phyloP scores from a whole-genome alignment of 495 filamentous ascomycete species.

The Bacidia gigantensis region DNA sequence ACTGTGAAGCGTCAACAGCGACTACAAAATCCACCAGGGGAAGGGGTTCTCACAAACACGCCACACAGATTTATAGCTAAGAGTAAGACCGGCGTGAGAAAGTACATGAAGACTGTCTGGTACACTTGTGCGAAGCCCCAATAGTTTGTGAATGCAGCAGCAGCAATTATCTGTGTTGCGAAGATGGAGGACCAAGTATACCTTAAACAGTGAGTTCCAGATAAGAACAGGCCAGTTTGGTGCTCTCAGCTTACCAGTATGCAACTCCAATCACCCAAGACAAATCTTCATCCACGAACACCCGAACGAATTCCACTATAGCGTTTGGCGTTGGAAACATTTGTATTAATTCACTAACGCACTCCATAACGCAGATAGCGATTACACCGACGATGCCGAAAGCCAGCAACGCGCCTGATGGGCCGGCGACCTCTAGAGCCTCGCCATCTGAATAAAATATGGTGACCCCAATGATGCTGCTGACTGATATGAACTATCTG shows the following conservation, averaged over 20 bases:
- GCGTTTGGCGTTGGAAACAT: slow-evolving; percentile 25
- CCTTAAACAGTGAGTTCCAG: slow-evolving; percentile 18
- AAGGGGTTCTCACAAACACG: slow-evolving; percentile 21
- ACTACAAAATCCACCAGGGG: no score
- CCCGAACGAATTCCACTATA: slow-evolving; percentile 22
- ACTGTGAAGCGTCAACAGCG: slow-evolving; percentile 14
- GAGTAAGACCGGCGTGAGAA: slow-evolving; percentile 21
- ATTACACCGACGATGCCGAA: slow-evolving; percentile 20
- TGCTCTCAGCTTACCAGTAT: neutral
- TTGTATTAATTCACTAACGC: slow-evolving; percentile 24
- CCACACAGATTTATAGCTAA: slow-evolving; percentile 25
- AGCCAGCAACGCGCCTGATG: slow-evolving; percentile 21
- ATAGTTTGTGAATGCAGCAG: slow-evolving; percentile 26
- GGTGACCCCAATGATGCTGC: slow-evolving; percentile 23
- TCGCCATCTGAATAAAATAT: slow-evolving; percentile 19
- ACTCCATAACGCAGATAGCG: slow-evolving; percentile 23
- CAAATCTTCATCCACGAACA: slow-evolving; percentile 26
- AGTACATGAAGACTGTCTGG: slow-evolving; percentile 22
- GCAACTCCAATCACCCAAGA: slow-evolving; percentile 12
- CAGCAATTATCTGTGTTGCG: slow-evolving; percentile 27
- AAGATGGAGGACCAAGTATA: slow-evolving; percentile 32
- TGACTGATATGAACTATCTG: slow-evolving; percentile 21
- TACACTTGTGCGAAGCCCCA: slow-evolving; percentile 23
- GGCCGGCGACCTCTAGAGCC: slow-evolving; percentile 23
- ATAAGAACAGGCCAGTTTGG: neutral